Evolutionary conservation across 352 stramenopile species (phyloP), one percentile per base, ranked within the genome.

Genomic region (Pythium plurisporium): DNA sequence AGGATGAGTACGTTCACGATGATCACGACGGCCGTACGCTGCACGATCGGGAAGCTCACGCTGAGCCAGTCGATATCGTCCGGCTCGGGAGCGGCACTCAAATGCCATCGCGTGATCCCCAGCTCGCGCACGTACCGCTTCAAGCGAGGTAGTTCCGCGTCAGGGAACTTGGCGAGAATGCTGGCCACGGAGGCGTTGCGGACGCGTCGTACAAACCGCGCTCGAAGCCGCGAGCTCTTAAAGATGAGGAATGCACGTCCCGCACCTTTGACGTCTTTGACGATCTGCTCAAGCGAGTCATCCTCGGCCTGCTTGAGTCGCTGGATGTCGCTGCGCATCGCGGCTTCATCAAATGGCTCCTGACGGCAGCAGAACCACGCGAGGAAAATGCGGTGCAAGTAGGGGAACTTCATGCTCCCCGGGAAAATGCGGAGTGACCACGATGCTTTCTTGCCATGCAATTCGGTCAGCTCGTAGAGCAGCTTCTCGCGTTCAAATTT

Each of bases 11-110:
- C 59, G 59, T 94, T 92, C 27, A 94, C 76, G 40, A 90, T 48
- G 42, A 88, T 46, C 25, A 90, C 80, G 9, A 81, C 70, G 20
- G 79, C 59, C 41, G 82, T 91, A 23, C 84, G 79, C 69, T 92
- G 89, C 4, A 79, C 79, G 52, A 90, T 90, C 41, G 83, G 84
- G 56, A 86, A 89, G 46, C 79, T 89, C 19, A 94, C 81, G 58
- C 78, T 91, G 53, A 91, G 69, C 84, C 84, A 94, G 69, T 94
- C 84, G 41, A 94, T 76, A 45, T 94, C 84, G 44, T 94, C 84
- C 0, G 84, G 84, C 38, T 94, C 84, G 0, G 84, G 84, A 29
- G 84, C 82, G 9, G 80, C 70, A 41, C 74, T 80, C 26, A 94
- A 58, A 44, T 90, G 79, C 84, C 84, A 94, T 2, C 77, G 70